Evolutionary conservation across 345 rosid species (phyloP), one percentile per base, ranked within the genome.

Genomic region (Arabidopsis suecica): DNA sequence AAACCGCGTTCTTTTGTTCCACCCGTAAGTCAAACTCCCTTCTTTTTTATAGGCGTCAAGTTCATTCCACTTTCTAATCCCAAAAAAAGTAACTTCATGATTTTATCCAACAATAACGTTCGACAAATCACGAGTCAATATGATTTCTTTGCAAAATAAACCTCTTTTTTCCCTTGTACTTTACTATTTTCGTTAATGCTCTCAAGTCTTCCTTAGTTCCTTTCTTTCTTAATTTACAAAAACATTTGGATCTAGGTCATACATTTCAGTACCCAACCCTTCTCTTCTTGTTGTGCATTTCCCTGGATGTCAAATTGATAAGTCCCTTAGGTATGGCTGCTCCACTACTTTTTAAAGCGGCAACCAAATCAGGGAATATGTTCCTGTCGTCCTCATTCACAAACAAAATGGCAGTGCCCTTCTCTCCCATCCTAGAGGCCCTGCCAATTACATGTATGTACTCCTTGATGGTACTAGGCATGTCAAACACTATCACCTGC

Each of bases 381-480:
- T 78, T 83, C 74, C 79, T 88, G 71, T 81, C 85, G 74, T 91
- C 97, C 71, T 88, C 88, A 41, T 87, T 91, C 60, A 89, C 84
- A 74, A 93, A 88, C 28, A 80, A 76, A 72, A 93, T 68, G 8
- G 96, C 87, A 22, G 45, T 83, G 33, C 98, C 97, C 65, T 85
- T 86, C 68, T 87, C 91, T 60, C 91, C 93, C 81, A 93, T 79
- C 73, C 88, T 80, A 8, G 97, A 93, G 36, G 97, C 96, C 80
- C 98, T 85, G 33, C 98, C 96, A 62, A 91, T 86, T 74, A 88
- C 88, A 85, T 93, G 97, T 73, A 91, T 84, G 73, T 87, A 93
- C 82, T 91, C 96, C 73, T 81, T 80, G 25, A 88, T 78, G 54
- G 88, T 87, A 82, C 78, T 87, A 13, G 97, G 97, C 95, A 94